Evolutionary conservation across 345 rosid genomes (phyloP).

Genomic region (Salix exigua): DNA sequence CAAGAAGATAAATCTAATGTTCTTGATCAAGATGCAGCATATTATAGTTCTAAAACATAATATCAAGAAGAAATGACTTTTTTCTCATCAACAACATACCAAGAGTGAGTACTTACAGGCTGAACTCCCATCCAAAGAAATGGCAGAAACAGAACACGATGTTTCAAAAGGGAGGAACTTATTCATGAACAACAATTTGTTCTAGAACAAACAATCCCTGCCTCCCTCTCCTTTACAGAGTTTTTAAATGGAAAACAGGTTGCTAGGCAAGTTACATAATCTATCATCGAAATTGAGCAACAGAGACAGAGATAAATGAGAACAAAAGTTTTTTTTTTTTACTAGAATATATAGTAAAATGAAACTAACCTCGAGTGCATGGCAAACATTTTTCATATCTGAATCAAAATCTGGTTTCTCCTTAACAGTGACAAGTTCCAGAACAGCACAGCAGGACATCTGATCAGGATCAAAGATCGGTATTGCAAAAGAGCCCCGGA

Average conservation of each 20-base stretch:
- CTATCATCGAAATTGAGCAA: neutral
- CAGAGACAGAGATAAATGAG: neutral
- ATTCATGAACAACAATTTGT: neutral
- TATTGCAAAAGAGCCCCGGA: conserved; percentile 73
- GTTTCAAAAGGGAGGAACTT: neutral
- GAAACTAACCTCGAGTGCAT: conserved; percentile 66
- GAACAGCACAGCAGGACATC: conserved; percentile 64
- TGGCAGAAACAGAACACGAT: neutral
- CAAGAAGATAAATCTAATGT: neutral
- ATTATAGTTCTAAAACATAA: neutral
- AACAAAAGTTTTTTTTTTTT: neutral
- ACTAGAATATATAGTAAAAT: neutral
- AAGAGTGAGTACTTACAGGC: neutral
- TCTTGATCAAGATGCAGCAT: neutral
- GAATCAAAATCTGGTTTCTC: conserved; percentile 75
- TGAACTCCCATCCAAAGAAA: neutral
- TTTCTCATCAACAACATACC: neutral
- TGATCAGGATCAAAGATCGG: conserved; percentile 58
- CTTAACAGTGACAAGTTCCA: conserved; percentile 79
- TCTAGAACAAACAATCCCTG: neutral
- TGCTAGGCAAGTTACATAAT: neutral
- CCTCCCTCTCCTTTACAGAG: neutral
- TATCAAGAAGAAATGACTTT: neutral
- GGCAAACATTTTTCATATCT: conserved; percentile 70
- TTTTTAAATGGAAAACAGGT: neutral